Evolutionary conservation across 163 green algal species (phyloP), one percentile per base, ranked within the genome.

Genomic region (Trebouxia gelatinosa): DNA sequence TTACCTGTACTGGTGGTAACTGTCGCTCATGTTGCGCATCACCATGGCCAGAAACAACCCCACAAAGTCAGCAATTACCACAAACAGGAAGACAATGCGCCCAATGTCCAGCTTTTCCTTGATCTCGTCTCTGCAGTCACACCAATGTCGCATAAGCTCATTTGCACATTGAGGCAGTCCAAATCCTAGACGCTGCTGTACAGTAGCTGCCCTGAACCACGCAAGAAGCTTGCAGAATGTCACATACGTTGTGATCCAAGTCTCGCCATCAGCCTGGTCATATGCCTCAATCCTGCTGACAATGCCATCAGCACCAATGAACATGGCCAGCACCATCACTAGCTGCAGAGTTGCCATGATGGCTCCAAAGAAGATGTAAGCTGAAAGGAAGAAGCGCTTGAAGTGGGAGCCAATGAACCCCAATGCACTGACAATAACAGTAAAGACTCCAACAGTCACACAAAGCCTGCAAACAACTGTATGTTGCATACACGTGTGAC

Each of bases 241-340:
- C n/a, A n/a, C n/a, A n/a, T n/a, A 54, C 71, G 28, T 64, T 13
- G 54, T 78, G 9, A 78, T 79, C 34, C 31, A 58, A 3, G 58
- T 35, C 28, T 50, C 74, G 6, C 34, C 43, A 35, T 65, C 34
- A 21, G 7, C 39, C 23, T 43, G 23, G 62, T 80, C 71, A 13
- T 46, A 50, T 16, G 66, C 64, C 35, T 61, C 48, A n/a, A 83
- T 77, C 16, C 62, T 68, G 29, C 64, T 35, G 2, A 68, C 71
- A n/a, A 83, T 58, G 46, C 65, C 58, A 26, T 64, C 35, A 48
- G 66, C 61, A 35, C 57, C 70, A 17, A 64, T 35, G 58, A 83
- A 83, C 59, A 83, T 83, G 23, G 37, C 71, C 48, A 83, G 38
- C 43, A 83, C 78, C 32, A 83, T 39, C 31, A 83, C 29, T 0